Evolutionary conservation across 148 eudicot genomes (phyloP).

Genomic region (Heliosperma pusillum): DNA sequence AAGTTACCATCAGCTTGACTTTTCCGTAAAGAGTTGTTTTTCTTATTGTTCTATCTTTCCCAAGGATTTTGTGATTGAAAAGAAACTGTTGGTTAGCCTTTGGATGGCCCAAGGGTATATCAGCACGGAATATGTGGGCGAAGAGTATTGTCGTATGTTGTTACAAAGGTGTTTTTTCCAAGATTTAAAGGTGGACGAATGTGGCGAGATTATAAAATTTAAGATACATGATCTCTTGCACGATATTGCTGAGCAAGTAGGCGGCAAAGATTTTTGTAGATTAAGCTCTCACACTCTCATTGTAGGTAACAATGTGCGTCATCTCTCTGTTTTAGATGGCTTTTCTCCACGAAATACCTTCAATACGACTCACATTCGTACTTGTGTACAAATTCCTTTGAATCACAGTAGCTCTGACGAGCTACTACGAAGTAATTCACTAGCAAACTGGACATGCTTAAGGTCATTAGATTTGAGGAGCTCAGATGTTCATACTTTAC

Average conservation of each 20-base stretch:
- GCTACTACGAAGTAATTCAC: background rate
- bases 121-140: slow-evolving; percentile 21
- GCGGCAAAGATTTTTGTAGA: background rate
- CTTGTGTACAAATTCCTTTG: background rate
- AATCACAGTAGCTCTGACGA: background rate
- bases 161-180: slow-evolving; percentile 27
- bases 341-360: background rate
- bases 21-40: slow-evolving; percentile 19
- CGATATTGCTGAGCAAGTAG: slow-evolving; percentile 16
- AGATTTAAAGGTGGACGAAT: slow-evolving; percentile 4
- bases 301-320: background rate
- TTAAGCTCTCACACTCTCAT: background rate
- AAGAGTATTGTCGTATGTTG: slow-evolving; percentile 16
- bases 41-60: slow-evolving; percentile 23
- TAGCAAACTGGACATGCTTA: slow-evolving; percentile 2
- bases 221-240: slow-evolving; percentile 27
- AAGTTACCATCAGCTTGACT: slow-evolving; percentile 32
- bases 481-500: background rate
- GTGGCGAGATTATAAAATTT: slow-evolving; percentile 15
- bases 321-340: background rate
- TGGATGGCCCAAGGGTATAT: slow-evolving; percentile 29
- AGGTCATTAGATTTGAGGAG: slow-evolving; percentile 16
- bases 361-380: background rate
- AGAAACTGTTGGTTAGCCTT: slow-evolving; percentile 11
- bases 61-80: slow-evolving; percentile 18